Evolutionary conservation across 345 rosid genomes (phyloP).

Genomic region (Ceriops tagal): DNA sequence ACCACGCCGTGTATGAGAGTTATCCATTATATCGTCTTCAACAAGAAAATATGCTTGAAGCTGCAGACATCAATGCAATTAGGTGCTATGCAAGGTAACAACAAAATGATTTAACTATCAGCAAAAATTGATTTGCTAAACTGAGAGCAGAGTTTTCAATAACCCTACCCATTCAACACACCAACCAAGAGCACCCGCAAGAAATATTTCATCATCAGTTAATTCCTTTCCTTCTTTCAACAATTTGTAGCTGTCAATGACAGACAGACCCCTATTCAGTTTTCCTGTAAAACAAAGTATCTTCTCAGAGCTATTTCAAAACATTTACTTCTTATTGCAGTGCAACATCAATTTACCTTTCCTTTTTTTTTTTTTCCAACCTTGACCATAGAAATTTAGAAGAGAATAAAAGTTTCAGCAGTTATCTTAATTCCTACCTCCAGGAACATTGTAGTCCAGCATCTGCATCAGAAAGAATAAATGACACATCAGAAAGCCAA

Average conservation of each 20-base stretch:
- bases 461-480: constrained; percentile 49
- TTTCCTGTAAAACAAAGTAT: constrained; percentile 56
- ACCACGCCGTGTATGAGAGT: constrained; percentile 40
- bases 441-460: constrained; percentile 88
- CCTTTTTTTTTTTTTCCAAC: not conserved
- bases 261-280: constrained; percentile 87
- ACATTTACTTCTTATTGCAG: too few species aligned
- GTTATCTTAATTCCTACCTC: constrained; percentile 43
- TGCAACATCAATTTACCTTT: not conserved
- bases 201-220: constrained; percentile 62
- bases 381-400: not conserved
- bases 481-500: constrained; percentile 5
- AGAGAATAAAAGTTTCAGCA: not conserved
- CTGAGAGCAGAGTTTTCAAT: not conserved
- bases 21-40: constrained; percentile 45
- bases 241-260: constrained; percentile 71
- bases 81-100: not conserved
- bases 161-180: constrained; percentile 80
- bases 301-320: not conserved
- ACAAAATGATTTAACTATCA: not conserved
- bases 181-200: constrained; percentile 80
- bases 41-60: constrained; percentile 47
- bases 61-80: constrained; percentile 14
- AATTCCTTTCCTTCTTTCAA: constrained; percentile 65
- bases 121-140: not conserved